Conservation (phyloP, 768 basidiomycete species). For the Suillus subaureus region DNA sequence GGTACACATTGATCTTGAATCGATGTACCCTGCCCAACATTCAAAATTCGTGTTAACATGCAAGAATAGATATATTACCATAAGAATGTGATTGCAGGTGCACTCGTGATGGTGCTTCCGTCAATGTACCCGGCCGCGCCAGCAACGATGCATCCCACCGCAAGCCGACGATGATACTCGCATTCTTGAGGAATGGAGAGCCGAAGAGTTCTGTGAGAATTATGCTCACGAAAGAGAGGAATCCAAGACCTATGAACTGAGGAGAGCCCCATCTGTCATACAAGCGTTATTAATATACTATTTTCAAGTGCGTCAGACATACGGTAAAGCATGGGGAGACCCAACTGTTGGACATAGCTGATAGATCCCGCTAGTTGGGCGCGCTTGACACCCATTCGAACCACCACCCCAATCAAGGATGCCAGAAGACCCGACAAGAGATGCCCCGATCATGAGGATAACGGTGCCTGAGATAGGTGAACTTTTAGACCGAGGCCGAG, state of each 20-base stretch:
- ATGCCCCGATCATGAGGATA: conserved; percentile 78
- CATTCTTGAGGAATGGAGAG: conserved; percentile 82
- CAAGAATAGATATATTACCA: conserved; percentile 44
- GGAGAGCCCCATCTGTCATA: conserved; percentile 71
- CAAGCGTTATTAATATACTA: not conserved
- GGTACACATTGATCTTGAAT: conserved; percentile 77
- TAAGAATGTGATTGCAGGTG: conserved; percentile 81
- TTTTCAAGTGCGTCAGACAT: conserved; percentile 22
- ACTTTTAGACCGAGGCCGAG: not conserved
- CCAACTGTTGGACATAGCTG: conserved; percentile 69
- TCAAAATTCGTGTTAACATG: not conserved
- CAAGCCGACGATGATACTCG: conserved; percentile 55
- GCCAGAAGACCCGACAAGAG: conserved; percentile 73
- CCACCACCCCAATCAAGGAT: conserved; percentile 86
- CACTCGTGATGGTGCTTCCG: conserved; percentile 58
- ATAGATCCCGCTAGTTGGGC: conserved; percentile 70
- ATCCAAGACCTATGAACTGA: conserved; percentile 84
- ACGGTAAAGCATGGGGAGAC: conserved; percentile 71
- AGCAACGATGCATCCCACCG: not conserved
- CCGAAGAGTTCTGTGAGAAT: conserved; percentile 83
- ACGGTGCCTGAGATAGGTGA: conserved; percentile 56
- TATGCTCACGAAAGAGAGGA: conserved; percentile 78
- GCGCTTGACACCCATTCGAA: conserved; percentile 64
- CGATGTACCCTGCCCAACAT: conserved; percentile 45
- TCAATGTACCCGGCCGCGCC: conserved; percentile 57